These are phyloP conservation scores for Blastosporella zonata DNA, from an alignment of 1,284 basidiomycete species.

Conservation along the genomic window DNA sequence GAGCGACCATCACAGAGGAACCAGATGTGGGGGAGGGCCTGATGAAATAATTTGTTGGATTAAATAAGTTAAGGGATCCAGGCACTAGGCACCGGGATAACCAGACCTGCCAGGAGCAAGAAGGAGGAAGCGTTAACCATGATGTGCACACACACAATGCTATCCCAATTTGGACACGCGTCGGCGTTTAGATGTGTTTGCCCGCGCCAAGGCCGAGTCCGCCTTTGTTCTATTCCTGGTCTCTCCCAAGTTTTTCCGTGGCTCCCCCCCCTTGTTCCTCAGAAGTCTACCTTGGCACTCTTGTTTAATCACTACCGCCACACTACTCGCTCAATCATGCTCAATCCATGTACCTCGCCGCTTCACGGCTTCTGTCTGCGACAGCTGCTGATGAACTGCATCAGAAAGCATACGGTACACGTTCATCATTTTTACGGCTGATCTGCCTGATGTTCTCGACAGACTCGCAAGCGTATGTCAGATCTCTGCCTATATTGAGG, in stretches of 20 bases:
- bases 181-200: conserved; percentile 12
- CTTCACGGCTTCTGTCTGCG: neutral
- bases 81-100: conserved; percentile 23
- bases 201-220: neutral
- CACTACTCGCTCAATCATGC: neutral
- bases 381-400: neutral
- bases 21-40: conserved; percentile 19
- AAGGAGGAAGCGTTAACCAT: conserved; percentile 6
- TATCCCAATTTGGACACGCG: conserved; percentile 16
- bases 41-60: conserved; percentile 18
- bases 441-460: neutral
- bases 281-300: neutral
- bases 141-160: conserved; percentile 12
- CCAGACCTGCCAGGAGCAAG: conserved; percentile 9
- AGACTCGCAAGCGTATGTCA: too few species aligned
- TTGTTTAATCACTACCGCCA: neutral
- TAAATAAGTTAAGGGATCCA: conserved; percentile 21
- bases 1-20: conserved; percentile 34
- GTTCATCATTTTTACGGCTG: neutral
- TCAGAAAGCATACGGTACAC: neutral
- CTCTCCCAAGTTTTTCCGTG: conserved; percentile 1
- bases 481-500: too few species aligned
- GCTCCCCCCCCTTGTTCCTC: conserved; percentile 13
- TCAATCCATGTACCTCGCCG: neutral
- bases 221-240: conserved; percentile 20